Evolutionary conservation across 2,329 filamentous ascomycete species (phyloP).

Genomic region (Fusarium sp.): DNA sequence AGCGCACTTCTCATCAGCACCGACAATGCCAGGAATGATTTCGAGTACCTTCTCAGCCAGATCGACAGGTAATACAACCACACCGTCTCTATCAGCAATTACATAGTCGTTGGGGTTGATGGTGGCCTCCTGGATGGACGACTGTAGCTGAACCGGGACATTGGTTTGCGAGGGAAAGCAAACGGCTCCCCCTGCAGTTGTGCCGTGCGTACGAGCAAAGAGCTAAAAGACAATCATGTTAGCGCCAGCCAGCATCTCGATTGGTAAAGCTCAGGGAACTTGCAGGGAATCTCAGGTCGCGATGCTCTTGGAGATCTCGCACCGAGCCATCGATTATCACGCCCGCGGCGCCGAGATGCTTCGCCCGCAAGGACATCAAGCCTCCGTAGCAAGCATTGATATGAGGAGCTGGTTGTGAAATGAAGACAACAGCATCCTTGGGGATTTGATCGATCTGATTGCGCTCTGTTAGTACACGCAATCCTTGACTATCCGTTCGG

Average conservation of each 20-base stretch:
- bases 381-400: constrained; percentile 31
- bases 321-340: constrained; percentile 22
- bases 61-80: constrained; percentile 21
- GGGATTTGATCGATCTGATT: constrained; percentile 22
- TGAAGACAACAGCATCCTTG: constrained; percentile 15
- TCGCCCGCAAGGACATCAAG: constrained; percentile 24
- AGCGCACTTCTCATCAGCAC: constrained; percentile 32
- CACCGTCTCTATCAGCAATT: constrained; percentile 13
- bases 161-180: constrained; percentile 9
- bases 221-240: background rate
- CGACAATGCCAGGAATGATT: constrained; percentile 5
- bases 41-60: constrained; percentile 7
- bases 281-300: constrained; percentile 17
- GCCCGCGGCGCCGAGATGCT: constrained; percentile 8
- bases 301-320: constrained; percentile 31
- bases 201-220: constrained; percentile 19
- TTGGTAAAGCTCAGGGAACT: background rate
- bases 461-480: background rate
- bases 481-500: background rate
- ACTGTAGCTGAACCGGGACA: constrained; percentile 22
- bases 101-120: constrained; percentile 10
- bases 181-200: constrained; percentile 11
- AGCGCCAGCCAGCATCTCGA: background rate
- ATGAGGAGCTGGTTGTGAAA: constrained; percentile 12
- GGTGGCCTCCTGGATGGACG: background rate